A percentile compares a stretch with the other conserved stretches of the same genome.
Conservation (phyloP, 345 rosid species). For the Rhodamnia argentea region DNA sequence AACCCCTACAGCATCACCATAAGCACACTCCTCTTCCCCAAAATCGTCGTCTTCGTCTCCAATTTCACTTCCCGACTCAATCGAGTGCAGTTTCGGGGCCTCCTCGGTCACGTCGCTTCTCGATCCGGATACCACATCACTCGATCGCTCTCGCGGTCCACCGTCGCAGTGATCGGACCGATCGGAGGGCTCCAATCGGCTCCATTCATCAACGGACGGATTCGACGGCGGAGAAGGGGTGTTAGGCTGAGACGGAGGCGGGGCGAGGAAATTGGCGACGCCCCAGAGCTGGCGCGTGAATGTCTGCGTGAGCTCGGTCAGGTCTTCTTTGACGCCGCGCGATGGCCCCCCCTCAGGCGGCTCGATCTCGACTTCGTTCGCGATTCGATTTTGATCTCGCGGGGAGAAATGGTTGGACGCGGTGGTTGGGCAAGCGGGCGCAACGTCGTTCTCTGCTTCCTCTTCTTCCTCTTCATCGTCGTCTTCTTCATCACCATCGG, state of each 20-base stretch:
- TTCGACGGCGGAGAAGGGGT: slow-evolving; percentile 6
- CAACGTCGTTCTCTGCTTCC: slow-evolving; percentile 18
- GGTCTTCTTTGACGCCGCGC: slow-evolving; percentile 84
- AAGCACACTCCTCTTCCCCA: slow-evolving; percentile 19
- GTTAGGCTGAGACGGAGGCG: slow-evolving; percentile 31
- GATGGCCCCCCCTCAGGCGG: slow-evolving; percentile 25
- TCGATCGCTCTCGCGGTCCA: slow-evolving; percentile 10
- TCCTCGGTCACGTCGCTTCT: background rate
- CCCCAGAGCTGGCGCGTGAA: slow-evolving; percentile 80
- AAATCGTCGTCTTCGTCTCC: slow-evolving; percentile 17
- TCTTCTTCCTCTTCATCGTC: background rate
- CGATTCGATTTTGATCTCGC: background rate
- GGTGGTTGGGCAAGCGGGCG: slow-evolving; percentile 2
- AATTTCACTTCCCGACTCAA: slow-evolving; percentile 3
- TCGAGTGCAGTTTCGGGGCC: background rate
- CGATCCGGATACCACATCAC: slow-evolving; percentile 6
- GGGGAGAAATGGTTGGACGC: background rate
- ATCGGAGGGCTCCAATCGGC: slow-evolving; percentile 23
- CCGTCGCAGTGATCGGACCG: slow-evolving; percentile 33
- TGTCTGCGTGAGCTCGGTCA: slow-evolving; percentile 63
- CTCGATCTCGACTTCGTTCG: background rate
- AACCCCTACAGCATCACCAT: slow-evolving; percentile 46
- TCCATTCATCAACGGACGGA: slow-evolving; percentile 2
- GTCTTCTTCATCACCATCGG: slow-evolving; percentile 9
- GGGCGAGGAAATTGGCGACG: slow-evolving; percentile 86